Evolutionary conservation across 2,329 filamentous ascomycete species (phyloP).

Genomic region (Coniochaeta sp.): DNA sequence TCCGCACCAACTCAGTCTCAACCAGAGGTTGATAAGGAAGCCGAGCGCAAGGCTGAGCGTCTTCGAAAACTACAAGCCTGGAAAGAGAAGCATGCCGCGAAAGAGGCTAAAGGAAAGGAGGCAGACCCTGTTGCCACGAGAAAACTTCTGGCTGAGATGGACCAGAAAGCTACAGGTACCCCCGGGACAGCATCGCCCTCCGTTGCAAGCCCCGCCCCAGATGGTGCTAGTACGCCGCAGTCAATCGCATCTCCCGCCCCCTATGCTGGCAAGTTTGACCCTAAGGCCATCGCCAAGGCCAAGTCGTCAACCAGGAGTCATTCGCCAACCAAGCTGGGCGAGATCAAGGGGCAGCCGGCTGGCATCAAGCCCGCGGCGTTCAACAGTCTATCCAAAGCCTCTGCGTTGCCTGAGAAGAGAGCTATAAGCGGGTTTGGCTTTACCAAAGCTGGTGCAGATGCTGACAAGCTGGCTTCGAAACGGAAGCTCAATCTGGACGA

Average conservation of each 20-base stretch:
- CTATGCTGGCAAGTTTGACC: conserved; percentile 77
- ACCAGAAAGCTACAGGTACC: conserved; percentile 53
- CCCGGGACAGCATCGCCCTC: conserved; percentile 22
- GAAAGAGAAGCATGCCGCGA: conserved; percentile 83
- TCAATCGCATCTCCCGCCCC: conserved; percentile 44
- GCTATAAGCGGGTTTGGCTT: conserved; percentile 78
- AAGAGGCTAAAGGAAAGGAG: conserved; percentile 65
- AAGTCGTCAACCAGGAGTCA: conserved; percentile 58
- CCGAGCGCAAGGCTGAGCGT: conserved; percentile 72
- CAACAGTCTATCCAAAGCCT: not conserved
- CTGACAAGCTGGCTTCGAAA: conserved; percentile 60
- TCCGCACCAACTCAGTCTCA: conserved; percentile 42
- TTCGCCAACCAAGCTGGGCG: conserved; percentile 45
- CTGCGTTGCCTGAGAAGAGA: conserved; percentile 37
- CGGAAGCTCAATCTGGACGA: conserved; percentile 80
- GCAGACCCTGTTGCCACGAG: conserved; percentile 57
- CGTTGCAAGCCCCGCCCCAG: conserved; percentile 38
- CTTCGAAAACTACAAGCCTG: conserved; percentile 80
- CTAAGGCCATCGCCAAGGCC: conserved; percentile 73
- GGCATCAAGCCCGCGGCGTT: conserved; percentile 21
- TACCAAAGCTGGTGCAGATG: conserved; percentile 57
- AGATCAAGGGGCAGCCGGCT: conserved; percentile 31
- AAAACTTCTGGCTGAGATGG: conserved; percentile 66
- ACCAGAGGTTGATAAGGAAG: conserved; percentile 69
- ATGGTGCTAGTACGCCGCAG: conserved; percentile 41